Percentiles rank a stretch among this genome's conserved stretches.
phyloP scores from a whole-genome alignment of 2,329 filamentous ascomycete species.

The Calonectria henricotiae region DNA sequence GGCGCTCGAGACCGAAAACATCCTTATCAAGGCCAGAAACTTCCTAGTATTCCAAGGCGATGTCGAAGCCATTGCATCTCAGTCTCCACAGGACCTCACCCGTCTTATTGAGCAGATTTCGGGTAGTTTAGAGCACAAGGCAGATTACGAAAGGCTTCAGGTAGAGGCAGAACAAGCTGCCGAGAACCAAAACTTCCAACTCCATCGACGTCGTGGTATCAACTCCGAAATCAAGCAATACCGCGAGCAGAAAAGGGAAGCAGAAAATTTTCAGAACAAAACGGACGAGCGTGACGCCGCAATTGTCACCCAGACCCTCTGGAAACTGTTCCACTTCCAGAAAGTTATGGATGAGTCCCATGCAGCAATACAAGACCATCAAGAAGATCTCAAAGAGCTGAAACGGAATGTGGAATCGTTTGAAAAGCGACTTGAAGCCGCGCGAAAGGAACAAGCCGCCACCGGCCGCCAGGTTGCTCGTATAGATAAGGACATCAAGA shows the following conservation, averaged over 20 bases:
- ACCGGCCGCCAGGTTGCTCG: constrained; percentile 84
- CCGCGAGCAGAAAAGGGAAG: constrained; percentile 95
- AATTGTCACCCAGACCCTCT: constrained; percentile 92
- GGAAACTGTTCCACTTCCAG: constrained; percentile 98
- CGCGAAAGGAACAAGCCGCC: constrained; percentile 86
- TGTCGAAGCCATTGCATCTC: constrained; percentile 95
- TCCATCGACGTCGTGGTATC: constrained; percentile 91
- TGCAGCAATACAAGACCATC: constrained; percentile 90
- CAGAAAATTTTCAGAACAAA: constrained; percentile 93
- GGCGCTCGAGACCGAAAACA: constrained; percentile 92
- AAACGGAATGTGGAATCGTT: constrained; percentile 90
- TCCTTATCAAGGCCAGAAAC: constrained; percentile 97
- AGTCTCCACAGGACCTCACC: constrained; percentile 94
- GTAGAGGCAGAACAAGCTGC: constrained; percentile 87
- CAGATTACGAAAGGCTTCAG: constrained; percentile 94
- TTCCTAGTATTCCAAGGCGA: constrained; percentile 99
- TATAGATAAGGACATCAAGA: constrained; percentile 88
- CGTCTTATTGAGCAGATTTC: constrained; percentile 97
- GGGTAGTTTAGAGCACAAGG: constrained; percentile 94
- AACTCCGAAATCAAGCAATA: constrained; percentile 99
- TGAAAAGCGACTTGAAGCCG: constrained; percentile 84
- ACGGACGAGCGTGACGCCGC: constrained; percentile 92
- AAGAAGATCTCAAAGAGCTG: constrained; percentile 95
- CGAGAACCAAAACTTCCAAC: constrained; percentile 90
- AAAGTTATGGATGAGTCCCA: constrained; percentile 93